Conservation (phyloP, 306 rosid species). For the Carpinus viminea region DNA sequence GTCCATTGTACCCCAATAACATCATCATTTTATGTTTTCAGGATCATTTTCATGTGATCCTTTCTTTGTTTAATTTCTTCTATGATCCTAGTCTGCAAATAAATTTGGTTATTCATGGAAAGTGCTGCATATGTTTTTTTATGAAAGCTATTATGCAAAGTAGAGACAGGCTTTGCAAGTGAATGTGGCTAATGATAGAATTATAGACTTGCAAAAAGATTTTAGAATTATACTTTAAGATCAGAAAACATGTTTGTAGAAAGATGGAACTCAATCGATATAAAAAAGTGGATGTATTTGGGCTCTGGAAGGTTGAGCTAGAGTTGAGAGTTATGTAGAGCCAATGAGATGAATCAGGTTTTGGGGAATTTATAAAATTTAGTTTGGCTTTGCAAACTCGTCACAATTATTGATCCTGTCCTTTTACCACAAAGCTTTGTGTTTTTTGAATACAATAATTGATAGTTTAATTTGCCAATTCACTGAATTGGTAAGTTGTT, state of each 20-base stretch:
- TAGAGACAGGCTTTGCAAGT: neutral
- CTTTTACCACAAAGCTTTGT: neutral
- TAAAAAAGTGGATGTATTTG: neutral
- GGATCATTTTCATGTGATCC: neutral
- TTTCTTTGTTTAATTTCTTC: neutral
- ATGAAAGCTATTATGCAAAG: neutral
- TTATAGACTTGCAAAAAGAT: neutral
- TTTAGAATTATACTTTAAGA: neutral
- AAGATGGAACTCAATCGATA: constrained; percentile 1
- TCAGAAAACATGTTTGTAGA: neutral
- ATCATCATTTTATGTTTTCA: neutral
- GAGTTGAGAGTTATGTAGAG: neutral
- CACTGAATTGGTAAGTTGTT: neutral
- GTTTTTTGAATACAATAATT: neutral
- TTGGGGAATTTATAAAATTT: neutral
- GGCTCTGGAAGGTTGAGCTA: neutral
- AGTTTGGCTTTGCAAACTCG: neutral
- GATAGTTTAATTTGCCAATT: neutral
- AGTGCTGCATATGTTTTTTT: neutral
- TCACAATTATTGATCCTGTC: neutral
- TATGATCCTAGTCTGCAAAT: neutral
- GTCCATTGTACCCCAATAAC: neutral
- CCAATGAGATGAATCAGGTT: neutral
- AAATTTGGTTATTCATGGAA: neutral
- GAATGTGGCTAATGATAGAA: neutral